Evolutionary conservation across 139 green algal genomes (phyloP), one percentile per base, ranked within the genome.

Genomic region (Bryopsis sp.): DNA sequence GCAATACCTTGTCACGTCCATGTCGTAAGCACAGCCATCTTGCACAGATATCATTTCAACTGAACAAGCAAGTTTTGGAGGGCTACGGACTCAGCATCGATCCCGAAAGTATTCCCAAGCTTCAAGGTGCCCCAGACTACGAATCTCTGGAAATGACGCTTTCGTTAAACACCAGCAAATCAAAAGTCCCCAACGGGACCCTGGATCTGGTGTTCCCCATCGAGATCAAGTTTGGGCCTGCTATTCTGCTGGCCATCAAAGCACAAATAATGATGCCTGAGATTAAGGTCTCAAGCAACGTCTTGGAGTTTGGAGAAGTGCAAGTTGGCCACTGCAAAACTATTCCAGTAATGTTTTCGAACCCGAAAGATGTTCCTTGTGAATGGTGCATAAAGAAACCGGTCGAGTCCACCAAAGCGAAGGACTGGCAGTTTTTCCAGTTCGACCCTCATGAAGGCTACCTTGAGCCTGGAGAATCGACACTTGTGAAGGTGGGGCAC

Each of bases 361-460:
- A 94, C 73, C 73, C 78, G 26, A 78, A 78, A 39, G 63, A 82
- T 46, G 86, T 92, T 3, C 69, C 79, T 6, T 78, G 74, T 43
- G 85, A 94, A 32, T 94, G 81, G 78, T 34, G 39, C 8, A 68
- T 92, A 66, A 87, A 89, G 72, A 73, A 72, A 31, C 87, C 85
- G 2, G 68, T 81, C 32, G 85, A 90, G 65, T 67, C 61, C 29
- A 74, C 61, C 47, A 84, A 83, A 73, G 72, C 69, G 48, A 82
- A 78, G 65, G 84, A 89, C 82, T 91, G 86, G 86, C 26, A 39
- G 15, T 84, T 77, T 67, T 93, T 91, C 73, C 39, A 35, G 28
- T 76, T 48, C 34, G 70, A 75, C 64, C 85, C 83, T 6, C 54
- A 39, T 11, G 58, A 80, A 47, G 85, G 85, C 19, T 58, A 72